These are phyloP conservation scores for Sclerotinia trifoliorum DNA, from an alignment of 2,329 filamentous ascomycete genomes.

Conservation along the genomic window DNA sequence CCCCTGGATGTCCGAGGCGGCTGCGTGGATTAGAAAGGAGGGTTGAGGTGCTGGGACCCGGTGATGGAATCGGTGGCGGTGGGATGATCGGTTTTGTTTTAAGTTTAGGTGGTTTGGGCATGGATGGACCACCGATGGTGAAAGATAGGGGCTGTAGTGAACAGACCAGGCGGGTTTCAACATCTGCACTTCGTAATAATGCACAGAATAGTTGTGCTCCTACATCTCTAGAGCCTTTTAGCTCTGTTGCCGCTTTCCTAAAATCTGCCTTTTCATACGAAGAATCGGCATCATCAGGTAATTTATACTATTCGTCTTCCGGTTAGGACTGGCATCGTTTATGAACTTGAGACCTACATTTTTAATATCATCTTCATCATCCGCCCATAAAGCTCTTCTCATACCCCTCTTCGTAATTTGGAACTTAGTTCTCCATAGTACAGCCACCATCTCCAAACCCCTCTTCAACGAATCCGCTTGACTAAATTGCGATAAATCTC, in stretches of 20 bases:
- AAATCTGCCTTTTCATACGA: conserved; percentile 73
- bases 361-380: conserved; percentile 59
- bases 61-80: conserved; percentile 34
- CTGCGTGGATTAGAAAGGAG: conserved; percentile 32
- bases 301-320: conserved; percentile 33
- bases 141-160: conserved; percentile 74
- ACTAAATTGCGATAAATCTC: conserved; percentile 69
- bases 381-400: conserved; percentile 71
- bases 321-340: background rate
- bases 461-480: conserved; percentile 74
- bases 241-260: conserved; percentile 58
- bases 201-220: conserved; percentile 91
- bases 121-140: conserved; percentile 46
- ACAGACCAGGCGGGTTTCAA: conserved; percentile 81
- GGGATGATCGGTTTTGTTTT: conserved; percentile 27
- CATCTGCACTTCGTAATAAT: conserved; percentile 75
- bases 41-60: conserved; percentile 23
- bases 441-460: conserved; percentile 68
- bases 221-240: conserved; percentile 82
- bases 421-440: conserved; percentile 69
- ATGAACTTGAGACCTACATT: conserved; percentile 46
- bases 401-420: conserved; percentile 69
- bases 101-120: conserved; percentile 31
- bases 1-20: conserved; percentile 42
- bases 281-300: conserved; percentile 52